A percentile compares a stretch with the other conserved stretches of the same genome.
phyloP scores from a whole-genome alignment of 495 filamentous ascomycete genomes.

The Corynascus novoguineensis region DNA sequence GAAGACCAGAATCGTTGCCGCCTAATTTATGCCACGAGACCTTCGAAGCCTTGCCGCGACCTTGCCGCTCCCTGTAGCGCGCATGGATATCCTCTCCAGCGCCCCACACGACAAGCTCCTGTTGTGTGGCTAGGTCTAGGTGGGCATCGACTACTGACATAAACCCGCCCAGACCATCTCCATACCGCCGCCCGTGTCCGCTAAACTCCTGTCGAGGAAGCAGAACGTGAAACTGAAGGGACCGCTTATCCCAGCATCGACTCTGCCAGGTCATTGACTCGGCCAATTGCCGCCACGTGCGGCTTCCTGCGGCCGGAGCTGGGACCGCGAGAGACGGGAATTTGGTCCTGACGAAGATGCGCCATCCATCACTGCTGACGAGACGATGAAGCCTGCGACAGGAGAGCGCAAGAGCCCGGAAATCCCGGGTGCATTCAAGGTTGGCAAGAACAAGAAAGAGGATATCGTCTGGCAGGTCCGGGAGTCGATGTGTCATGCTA shows the following conservation, averaged over 20 bases:
- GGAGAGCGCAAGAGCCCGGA: constrained; percentile 30
- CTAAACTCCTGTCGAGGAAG: constrained; percentile 2
- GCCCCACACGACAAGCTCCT: constrained; percentile 42
- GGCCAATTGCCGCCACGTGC: constrained; percentile 35
- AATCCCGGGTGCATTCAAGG: constrained; percentile 35
- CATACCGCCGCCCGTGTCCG: constrained; percentile 1
- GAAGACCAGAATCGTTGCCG: constrained; percentile 28
- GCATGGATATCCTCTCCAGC: constrained; percentile 42
- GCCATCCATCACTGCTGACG: constrained; percentile 36
- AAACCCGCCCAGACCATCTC: constrained; percentile 11
- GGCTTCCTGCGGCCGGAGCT: constrained; percentile 1
- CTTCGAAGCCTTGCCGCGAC: constrained; percentile 9
- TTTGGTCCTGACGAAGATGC: constrained; percentile 36
- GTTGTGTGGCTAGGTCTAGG: constrained; percentile 24
- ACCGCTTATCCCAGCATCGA: constrained; percentile 40
- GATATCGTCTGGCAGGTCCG: constrained; percentile 37
- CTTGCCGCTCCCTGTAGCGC: constrained; percentile 26
- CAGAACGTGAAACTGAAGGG: constrained; percentile 29
- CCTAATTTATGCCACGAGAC: constrained; percentile 28
- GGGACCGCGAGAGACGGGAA: constrained; percentile 34
- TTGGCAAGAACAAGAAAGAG: constrained; percentile 34
- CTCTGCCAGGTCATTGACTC: constrained; percentile 38
- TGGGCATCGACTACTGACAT: constrained; percentile 39
- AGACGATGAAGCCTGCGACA: constrained; percentile 29
- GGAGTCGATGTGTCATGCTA: background rate